Evolutionary conservation across 306 rosid genomes (phyloP).

Genomic region (Lathyrus oleraceus): DNA sequence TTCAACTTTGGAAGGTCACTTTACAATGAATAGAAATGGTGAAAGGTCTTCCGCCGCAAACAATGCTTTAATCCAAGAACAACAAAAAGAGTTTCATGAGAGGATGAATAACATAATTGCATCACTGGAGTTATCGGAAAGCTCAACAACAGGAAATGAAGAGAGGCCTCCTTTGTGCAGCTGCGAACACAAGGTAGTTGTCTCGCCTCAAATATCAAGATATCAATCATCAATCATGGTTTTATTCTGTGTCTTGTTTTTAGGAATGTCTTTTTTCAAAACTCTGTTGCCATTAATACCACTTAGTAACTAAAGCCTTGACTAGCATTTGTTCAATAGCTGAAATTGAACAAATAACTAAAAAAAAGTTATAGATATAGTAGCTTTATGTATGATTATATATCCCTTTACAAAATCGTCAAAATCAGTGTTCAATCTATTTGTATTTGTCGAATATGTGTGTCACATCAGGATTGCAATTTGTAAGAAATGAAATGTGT

Average conservation of each 20-base stretch:
- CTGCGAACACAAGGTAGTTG: constrained; percentile 74
- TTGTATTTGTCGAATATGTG: constrained; percentile 12
- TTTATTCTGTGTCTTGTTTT: constrained; percentile 45
- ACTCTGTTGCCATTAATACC: constrained; percentile 28
- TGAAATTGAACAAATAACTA: constrained; percentile 32
- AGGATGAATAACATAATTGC: constrained; percentile 55
- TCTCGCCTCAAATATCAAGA: constrained; percentile 57
- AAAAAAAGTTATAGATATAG: constrained; percentile 22
- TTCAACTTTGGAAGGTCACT: constrained; percentile 61
- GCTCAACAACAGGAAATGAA: constrained; percentile 42
- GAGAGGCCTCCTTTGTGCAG: constrained; percentile 41
- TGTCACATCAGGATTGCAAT: constrained; percentile 15
- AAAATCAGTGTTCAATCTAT: constrained; percentile 15
- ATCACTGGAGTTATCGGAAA: constrained; percentile 56
- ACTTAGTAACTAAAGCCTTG: constrained; percentile 32
- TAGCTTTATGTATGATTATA: constrained; percentile 16
- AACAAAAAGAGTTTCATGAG: constrained; percentile 51
- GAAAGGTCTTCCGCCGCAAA: constrained; percentile 38
- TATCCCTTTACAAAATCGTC: constrained; percentile 1
- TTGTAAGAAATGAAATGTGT: constrained; percentile 6
- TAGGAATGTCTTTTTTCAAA: constrained; percentile 42
- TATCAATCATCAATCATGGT: constrained; percentile 52
- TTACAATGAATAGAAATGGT: constrained; percentile 41
- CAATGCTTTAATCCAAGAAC: constrained; percentile 50
- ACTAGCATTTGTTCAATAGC: constrained; percentile 34